These are phyloP conservation scores for Emmonsiellopsis sp. DNA, from an alignment of 2,329 filamentous ascomycete species.

Conservation along the genomic window DNA sequence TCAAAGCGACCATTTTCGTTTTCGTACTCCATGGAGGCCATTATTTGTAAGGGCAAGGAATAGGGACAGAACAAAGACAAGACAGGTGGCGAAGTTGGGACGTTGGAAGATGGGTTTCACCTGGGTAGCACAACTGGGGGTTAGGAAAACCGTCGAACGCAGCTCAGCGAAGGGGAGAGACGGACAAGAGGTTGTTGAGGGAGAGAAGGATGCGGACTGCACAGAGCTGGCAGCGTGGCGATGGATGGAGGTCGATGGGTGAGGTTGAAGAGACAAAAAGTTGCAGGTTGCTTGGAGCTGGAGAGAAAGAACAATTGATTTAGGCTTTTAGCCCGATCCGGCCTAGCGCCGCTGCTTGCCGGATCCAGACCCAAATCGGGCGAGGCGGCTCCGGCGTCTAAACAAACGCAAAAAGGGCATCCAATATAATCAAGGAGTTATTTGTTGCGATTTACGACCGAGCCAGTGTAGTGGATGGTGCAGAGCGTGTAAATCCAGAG, in stretches of 20 bases:
- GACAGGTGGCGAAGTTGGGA: slow-evolving; percentile 16
- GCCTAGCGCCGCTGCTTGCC: neutral
- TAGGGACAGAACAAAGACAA: neutral
- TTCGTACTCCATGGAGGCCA: slow-evolving; percentile 55
- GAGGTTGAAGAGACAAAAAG: neutral
- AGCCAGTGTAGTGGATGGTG: too few species aligned
- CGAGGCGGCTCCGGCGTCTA: neutral
- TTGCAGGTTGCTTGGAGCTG: neutral
- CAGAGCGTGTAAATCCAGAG: too few species aligned
- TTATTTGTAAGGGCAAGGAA: slow-evolving; percentile 1
- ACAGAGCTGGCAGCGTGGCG: neutral
- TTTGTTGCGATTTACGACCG: too few species aligned
- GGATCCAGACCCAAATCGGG: neutral
- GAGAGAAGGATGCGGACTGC: neutral
- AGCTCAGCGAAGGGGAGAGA: neutral
- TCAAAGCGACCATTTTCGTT: slow-evolving; percentile 58
- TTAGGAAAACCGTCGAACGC: neutral
- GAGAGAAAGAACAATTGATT: neutral
- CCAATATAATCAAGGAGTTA: neutral
- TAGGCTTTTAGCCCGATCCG: neutral
- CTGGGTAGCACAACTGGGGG: neutral
- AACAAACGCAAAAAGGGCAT: neutral
- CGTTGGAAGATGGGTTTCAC: neutral
- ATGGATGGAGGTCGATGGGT: neutral
- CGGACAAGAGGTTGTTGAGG: neutral